Evolutionary conservation across 208 protist species (phyloP).

Genomic region (Trypanosoma lewisi): DNA sequence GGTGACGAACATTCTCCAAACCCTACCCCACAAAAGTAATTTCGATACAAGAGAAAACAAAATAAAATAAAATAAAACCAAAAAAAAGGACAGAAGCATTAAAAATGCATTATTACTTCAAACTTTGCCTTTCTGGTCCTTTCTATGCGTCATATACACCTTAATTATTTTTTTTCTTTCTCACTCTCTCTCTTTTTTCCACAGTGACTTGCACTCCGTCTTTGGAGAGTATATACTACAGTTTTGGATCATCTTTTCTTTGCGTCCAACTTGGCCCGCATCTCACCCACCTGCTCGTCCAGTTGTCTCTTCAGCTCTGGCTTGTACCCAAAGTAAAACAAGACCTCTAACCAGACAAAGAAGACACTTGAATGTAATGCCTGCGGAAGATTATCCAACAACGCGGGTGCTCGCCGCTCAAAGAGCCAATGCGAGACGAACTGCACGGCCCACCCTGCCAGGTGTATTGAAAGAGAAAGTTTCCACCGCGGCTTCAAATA

Average conservation of each 20-base stretch:
- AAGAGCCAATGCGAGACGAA: constrained; percentile 61
- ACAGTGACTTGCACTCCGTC: no score
- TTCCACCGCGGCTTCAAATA: constrained; percentile 28
- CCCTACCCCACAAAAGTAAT: no score
- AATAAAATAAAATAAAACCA: no score
- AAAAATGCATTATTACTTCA: no score
- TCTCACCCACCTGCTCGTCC: constrained; percentile 31
- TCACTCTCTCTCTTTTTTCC: no score
- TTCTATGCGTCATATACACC: no score
- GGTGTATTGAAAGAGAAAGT: constrained; percentile 35
- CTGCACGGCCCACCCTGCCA: constrained; percentile 53
- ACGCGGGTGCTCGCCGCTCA: constrained; percentile 58
- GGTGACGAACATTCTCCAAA: no score
- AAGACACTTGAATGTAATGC: constrained; percentile 59
- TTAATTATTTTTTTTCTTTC: no score
- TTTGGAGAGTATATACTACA: no score
- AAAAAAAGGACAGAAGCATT: no score
- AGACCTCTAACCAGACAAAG: constrained; percentile 76
- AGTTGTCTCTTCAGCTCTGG: constrained; percentile 47
- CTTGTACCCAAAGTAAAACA: constrained; percentile 73
- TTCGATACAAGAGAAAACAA: no score
- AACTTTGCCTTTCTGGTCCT: no score
- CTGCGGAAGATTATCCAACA: constrained; percentile 76
- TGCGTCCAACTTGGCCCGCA: constrained; percentile 33
- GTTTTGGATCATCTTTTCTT: background rate